These are phyloP conservation scores for Cladosporium velox DNA, from an alignment of 2,329 filamentous ascomycete species.

Conservation along the genomic window DNA sequence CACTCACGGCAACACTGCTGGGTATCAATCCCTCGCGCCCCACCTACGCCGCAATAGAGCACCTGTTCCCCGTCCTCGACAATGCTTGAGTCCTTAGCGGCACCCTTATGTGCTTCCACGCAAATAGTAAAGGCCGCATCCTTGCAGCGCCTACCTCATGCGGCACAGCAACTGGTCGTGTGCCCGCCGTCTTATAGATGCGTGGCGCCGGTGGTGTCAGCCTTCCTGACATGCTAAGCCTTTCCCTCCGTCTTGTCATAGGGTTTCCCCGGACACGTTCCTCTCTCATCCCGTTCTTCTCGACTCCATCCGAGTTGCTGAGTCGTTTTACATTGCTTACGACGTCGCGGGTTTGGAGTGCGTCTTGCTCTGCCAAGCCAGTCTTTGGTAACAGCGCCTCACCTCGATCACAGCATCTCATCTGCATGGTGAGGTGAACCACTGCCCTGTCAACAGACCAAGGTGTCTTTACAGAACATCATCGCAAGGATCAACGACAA, in stretches of 20 bases:
- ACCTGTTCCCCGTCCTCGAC: not conserved
- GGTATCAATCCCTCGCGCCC: not conserved
- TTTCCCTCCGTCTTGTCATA: slow-evolving; percentile 12
- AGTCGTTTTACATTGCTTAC: not conserved
- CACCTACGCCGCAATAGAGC: not conserved
- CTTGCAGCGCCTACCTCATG: not conserved
- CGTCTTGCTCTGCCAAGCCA: not conserved
- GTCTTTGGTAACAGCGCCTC: not conserved
- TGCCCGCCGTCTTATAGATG: slow-evolving; percentile 9
- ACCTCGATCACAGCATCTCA: not conserved
- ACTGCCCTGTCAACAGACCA: not conserved
- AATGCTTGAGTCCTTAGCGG: slow-evolving; percentile 2
- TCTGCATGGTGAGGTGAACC: not conserved
- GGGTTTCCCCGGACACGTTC: not conserved
- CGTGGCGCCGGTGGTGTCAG: slow-evolving; percentile 13
- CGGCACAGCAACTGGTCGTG: slow-evolving; percentile 15
- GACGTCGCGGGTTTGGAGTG: not conserved
- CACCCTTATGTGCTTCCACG: not conserved
- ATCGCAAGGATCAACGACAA: not conserved
- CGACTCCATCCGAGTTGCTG: not conserved
- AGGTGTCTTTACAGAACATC: not conserved
- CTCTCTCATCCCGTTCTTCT: not conserved
- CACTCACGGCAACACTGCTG: not conserved
- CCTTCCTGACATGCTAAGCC: slow-evolving; percentile 9
- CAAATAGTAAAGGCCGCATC: slow-evolving; percentile 3